Evolutionary conservation across 106 monocot genomes (phyloP).

Genomic region (Acorus gramineus): DNA sequence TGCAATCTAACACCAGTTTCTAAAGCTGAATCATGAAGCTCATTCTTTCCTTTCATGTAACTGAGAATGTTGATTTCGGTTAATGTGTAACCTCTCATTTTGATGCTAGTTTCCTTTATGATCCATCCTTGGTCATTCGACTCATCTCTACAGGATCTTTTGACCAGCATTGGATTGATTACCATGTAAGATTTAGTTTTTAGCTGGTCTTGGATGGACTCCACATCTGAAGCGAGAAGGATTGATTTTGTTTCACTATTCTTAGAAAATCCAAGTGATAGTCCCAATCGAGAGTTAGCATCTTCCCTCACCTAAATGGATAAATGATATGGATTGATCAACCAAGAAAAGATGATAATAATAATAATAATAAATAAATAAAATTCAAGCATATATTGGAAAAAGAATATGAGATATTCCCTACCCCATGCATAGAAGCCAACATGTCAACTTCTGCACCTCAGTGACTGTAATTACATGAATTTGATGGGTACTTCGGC

Average conservation of each 20-base stretch:
- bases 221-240: conserved; percentile 26
- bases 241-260: conserved; percentile 10
- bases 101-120: conserved; percentile 28
- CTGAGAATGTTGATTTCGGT: conserved; percentile 41
- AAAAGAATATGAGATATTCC: too few species aligned
- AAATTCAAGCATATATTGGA: too few species aligned
- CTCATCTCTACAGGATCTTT: background rate
- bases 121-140: conserved; percentile 20
- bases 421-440: too few species aligned
- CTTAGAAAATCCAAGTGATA: conserved; percentile 39
- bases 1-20: background rate
- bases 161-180: conserved; percentile 5
- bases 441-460: too few species aligned
- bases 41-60: conserved; percentile 17
- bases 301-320: conserved; percentile 48
- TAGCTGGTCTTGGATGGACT: conserved; percentile 7
- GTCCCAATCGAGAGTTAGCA: conserved; percentile 47
- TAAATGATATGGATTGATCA: background rate
- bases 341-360: background rate
- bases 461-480: too few species aligned
- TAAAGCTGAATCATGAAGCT: background rate
- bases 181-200: conserved; percentile 16
- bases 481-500: too few species aligned
- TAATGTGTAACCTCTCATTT: conserved; percentile 25
- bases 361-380: background rate